phyloP scores from a whole-genome alignment of 306 rosid genomes.

The Calophaca sinica region DNA sequence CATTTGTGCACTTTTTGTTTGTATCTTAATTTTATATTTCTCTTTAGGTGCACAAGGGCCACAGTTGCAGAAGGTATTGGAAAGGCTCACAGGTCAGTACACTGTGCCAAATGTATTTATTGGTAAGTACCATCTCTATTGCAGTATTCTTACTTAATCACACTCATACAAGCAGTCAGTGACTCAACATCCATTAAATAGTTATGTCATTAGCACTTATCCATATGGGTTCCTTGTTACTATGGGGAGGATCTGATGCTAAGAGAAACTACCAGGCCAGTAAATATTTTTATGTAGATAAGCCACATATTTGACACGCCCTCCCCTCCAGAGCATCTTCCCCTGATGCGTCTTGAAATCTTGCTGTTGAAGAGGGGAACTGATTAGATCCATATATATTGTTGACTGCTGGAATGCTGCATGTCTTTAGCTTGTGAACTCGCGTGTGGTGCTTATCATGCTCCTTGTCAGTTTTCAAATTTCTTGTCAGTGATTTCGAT shows the following conservation, averaged over 20 bases:
- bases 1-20: constrained; percentile 26
- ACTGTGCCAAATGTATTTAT: constrained; percentile 98
- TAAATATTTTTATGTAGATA: neutral
- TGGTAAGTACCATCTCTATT: constrained; percentile 56
- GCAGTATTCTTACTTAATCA: constrained; percentile 17
- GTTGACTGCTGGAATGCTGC: too few species aligned
- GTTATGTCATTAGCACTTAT: constrained; percentile 9
- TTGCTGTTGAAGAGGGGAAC: too few species aligned
- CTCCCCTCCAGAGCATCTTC: too few species aligned
- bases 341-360: too few species aligned
- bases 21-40: constrained; percentile 20
- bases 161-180: neutral
- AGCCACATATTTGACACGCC: neutral
- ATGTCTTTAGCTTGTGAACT: too few species aligned
- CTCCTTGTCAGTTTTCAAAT: too few species aligned
- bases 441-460: too few species aligned
- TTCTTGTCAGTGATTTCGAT: too few species aligned
- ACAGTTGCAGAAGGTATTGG: constrained; percentile 84
- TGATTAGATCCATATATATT: too few species aligned
- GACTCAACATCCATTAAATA: neutral
- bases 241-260: neutral
- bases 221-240: neutral
- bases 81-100: constrained; percentile 89
- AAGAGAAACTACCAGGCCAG: neutral
- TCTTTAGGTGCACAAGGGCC: constrained; percentile 95